A percentile compares a stretch with the other conserved stretches of the same genome.
Evolutionary conservation across 345 rosid species (phyloP).

Genomic region (Anacardium occidentale): DNA sequence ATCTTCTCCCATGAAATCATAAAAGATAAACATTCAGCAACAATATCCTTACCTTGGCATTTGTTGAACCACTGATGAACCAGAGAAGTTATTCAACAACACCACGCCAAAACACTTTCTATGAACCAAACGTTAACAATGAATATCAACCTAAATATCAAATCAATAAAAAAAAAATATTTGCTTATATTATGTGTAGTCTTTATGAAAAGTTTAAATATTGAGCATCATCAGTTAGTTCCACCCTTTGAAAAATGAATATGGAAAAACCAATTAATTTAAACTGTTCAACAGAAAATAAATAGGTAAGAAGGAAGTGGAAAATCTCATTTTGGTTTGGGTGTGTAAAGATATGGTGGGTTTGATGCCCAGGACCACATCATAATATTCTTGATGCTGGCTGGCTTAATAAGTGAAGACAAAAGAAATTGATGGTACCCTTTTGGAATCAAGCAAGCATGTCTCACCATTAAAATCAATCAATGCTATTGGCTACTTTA

Average conservation of each 20-base stretch:
- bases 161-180: conserved; percentile 8
- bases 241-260: too few species aligned
- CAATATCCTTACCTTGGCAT: conserved; percentile 62
- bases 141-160: conserved; percentile 17
- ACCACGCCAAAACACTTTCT: conserved; percentile 99
- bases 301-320: conserved; percentile 47
- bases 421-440: too few species aligned
- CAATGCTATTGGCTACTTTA: too few species aligned
- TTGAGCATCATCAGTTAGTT: not conserved
- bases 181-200: not conserved
- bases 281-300: not conserved
- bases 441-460: too few species aligned
- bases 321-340: too few species aligned
- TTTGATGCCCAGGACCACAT: too few species aligned
- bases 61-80: conserved; percentile 97
- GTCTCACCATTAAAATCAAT: too few species aligned
- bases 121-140: conserved; percentile 29
- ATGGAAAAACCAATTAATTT: not conserved
- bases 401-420: too few species aligned
- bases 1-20: conserved; percentile 8
- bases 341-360: too few species aligned
- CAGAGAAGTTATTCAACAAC: conserved; percentile 97
- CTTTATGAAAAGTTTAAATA: not conserved
- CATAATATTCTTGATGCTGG: too few species aligned
- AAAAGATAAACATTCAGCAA: conserved; percentile 6